phyloP scores from a whole-genome alignment of 1,284 basidiomycete species.

The Microbotryum violaceum region DNA sequence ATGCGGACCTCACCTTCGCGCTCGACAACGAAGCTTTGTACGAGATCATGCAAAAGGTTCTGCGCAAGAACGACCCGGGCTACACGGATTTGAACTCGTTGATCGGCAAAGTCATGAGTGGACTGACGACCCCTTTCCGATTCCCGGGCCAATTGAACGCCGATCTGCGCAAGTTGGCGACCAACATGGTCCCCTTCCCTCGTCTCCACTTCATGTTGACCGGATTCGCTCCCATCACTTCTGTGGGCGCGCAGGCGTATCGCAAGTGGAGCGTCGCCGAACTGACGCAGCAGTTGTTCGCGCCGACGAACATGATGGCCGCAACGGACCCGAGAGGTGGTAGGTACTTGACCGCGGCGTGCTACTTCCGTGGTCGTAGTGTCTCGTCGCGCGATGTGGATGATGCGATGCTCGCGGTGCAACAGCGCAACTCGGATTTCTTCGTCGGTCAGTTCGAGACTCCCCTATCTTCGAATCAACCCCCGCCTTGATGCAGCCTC shows the following conservation, averaged over 20 bases:
- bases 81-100: constrained; percentile 74
- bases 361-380: constrained; percentile 66
- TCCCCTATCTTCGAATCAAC: constrained; percentile 17
- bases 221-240: constrained; percentile 72
- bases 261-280: constrained; percentile 54
- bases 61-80: constrained; percentile 15
- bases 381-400: constrained; percentile 69
- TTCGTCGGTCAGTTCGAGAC: constrained; percentile 59
- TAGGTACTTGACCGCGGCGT: constrained; percentile 71
- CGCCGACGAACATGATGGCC: constrained; percentile 68
- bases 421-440: constrained; percentile 77
- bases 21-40: constrained; percentile 94
- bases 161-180: constrained; percentile 87
- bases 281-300: constrained; percentile 62
- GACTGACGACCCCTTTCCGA: constrained; percentile 77
- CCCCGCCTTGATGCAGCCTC: constrained; percentile 16
- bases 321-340: constrained; percentile 70
- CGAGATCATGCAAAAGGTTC: constrained; percentile 66
- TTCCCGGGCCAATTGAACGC: constrained; percentile 64
- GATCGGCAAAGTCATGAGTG: constrained; percentile 62
- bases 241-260: constrained; percentile 58
- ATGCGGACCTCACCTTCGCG: constrained; percentile 80
- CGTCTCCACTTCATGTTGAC: constrained; percentile 87
- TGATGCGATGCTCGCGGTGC: constrained; percentile 34
- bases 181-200: constrained; percentile 90